Evolutionary conservation across 2,329 filamentous ascomycete genomes (phyloP), one percentile per base, ranked within the genome.

Genomic region (Pleomassaria siparia): DNA sequence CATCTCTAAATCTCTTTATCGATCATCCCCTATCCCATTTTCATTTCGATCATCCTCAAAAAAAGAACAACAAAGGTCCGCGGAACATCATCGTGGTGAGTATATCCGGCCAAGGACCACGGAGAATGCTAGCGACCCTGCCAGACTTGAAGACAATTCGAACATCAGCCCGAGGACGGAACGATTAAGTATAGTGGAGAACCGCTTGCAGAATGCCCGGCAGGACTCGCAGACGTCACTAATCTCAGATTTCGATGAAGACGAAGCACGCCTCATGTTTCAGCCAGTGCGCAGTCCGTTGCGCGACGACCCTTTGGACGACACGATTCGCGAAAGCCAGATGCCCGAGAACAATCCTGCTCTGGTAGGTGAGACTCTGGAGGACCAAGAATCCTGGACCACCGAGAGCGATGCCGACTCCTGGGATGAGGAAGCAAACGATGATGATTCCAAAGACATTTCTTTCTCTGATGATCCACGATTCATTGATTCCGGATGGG

Each of bases 401-500:
- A 70, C 67, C 40, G 68, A 71, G 47, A 71, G 67, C 49, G 69
- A 74, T 37, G 56, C 65, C 48, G 62, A 72, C 51, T 66, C 67
- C 44, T 69, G 65, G 50, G 57, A 67, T 37, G 62, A 62, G 40
- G 61, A 71, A 26, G 40, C 50, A 46, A 62, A 72, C 40, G 64
- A 72, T 66, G 84, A 87, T 82, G 84, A 86, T 76, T 77, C 78
- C 66, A 77, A 82, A 70, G 78, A 82, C 64, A 71, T 78, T 78
- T 77, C 72, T 66, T 73, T 79, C 70, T 73, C 74, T 72, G 69
- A 78, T 69, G 78, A 88, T 65, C 67, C 79, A 50, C 78, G 79
- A 73, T 87, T 83, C 72, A 72, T 87, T 78, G 84, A 88, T 70
- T 84, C 82, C 60, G 86, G 84, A 50, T 91, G 85, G 86, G 84